A percentile compares a stretch with the other conserved stretches of the same genome.
phyloP scores from a whole-genome alignment of 345 rosid species.

The Barbarea vulgaris region DNA sequence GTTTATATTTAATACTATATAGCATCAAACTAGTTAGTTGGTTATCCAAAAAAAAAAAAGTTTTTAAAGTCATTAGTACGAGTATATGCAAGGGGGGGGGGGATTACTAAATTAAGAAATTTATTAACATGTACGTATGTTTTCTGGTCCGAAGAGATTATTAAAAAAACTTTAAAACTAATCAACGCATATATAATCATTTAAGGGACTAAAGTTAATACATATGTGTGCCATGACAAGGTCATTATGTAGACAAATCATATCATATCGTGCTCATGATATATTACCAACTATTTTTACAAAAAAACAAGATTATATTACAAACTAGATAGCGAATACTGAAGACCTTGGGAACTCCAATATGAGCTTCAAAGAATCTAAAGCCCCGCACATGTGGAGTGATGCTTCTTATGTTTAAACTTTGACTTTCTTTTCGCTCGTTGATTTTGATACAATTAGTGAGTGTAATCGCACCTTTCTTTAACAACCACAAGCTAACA shows the following conservation, averaged over 20 bases:
- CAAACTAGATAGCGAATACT: slow-evolving; percentile 46
- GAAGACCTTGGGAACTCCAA: slow-evolving; percentile 49
- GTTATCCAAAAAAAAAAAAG: too few relatives aligned
- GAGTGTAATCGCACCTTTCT: slow-evolving; percentile 4
- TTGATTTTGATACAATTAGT: slow-evolving; percentile 1
- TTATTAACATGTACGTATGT: too few relatives aligned
- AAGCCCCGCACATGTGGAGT: slow-evolving; percentile 47
- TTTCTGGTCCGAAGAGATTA: too few relatives aligned
- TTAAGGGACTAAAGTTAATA: neutral
- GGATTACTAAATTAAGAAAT: too few relatives aligned
- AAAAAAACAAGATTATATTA: too few relatives aligned
- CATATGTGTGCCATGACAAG: slow-evolving; percentile 6
- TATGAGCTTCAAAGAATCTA: slow-evolving; percentile 29
- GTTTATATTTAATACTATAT: too few relatives aligned
- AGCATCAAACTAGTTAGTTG: too few relatives aligned
- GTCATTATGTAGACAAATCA: neutral
- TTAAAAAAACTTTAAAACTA: neutral
- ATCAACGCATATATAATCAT: neutral
- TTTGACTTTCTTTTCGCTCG: slow-evolving; percentile 30
- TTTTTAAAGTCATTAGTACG: too few relatives aligned
- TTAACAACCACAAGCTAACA: neutral
- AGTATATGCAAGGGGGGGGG: too few relatives aligned
- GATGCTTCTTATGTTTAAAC: slow-evolving; percentile 44
- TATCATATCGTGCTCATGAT: too few relatives aligned
- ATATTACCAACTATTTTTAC: too few relatives aligned